Evolutionary conservation across 1,284 basidiomycete genomes (phyloP), one percentile per base, ranked within the genome.

Genomic region (Schizopora paradoxa): DNA sequence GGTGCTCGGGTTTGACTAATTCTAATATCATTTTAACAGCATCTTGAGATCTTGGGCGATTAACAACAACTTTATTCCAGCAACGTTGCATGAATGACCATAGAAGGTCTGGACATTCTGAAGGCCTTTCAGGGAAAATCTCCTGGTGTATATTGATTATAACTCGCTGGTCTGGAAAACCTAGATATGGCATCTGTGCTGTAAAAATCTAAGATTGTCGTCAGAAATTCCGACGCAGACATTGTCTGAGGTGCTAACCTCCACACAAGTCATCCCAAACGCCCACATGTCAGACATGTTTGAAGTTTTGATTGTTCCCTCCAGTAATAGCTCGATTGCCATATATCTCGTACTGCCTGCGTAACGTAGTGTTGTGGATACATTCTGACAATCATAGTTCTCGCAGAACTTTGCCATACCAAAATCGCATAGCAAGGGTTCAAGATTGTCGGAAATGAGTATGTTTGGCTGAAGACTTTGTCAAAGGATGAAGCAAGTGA

Each of bases 201-300:
- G 45, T 42, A 16, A 47, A 29, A 10, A 47, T 28, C 45, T 47
- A 36, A 5, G 22, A 6, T 14, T n/a, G 18, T n/a, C n/a, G 13
- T 26, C 19, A 34, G 14, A 13, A 2, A n/a, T 14, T 39, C 14
- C n/a, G n/a, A 32, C 6, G 25, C 11, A 22, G 22, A 1, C 13
- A n/a, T n/a, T n/a, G n/a, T n/a, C n/a, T n/a, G n/a, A n/a, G 27
- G 4, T 19, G n/a, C 25, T 35, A 7, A 42, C 45, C 29, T 47
- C 45, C n/a, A 47, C 42, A 2, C 19, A 13, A 13, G 42, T 27
- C 45, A 47, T 47, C 4, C 45, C 45, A 13, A 47, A 47, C n/a
- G 45, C 45, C 45, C 45, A 47, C 23, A 47, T 35, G 23, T 47
- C 45, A 1, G 38, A 47, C 16, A 14, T 35, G 16, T 35, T 25